Evolutionary conservation across 2,329 filamentous ascomycete genomes (phyloP).

Genomic region (Leptoxyphium fumago): DNA sequence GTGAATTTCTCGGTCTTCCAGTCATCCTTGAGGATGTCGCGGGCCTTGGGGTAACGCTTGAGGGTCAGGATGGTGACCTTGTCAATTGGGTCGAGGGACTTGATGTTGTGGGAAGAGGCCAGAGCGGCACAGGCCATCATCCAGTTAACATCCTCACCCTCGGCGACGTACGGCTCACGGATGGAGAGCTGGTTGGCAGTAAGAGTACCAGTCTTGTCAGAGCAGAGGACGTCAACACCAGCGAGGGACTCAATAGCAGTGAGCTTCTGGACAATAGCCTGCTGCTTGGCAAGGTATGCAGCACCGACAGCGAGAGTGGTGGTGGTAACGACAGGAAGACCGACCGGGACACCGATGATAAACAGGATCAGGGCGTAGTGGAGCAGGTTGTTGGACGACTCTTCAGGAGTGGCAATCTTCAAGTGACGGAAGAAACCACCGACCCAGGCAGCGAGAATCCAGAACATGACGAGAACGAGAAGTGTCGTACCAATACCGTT

Average conservation of each 20-base stretch:
- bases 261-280: constrained; percentile 67
- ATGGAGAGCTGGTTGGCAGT: constrained; percentile 63
- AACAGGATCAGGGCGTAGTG: constrained; percentile 56
- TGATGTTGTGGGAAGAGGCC: constrained; percentile 65
- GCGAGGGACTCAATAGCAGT: constrained; percentile 64
- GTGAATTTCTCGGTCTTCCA: constrained; percentile 68
- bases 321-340: constrained; percentile 65
- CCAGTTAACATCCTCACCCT: constrained; percentile 68
- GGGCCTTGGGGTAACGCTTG: constrained; percentile 61
- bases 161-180: constrained; percentile 61
- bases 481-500: constrained; percentile 63
- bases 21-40: constrained; percentile 58
- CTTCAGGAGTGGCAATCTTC: constrained; percentile 43
- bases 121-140: constrained; percentile 71
- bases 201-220: constrained; percentile 68
- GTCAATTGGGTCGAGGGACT: constrained; percentile 65
- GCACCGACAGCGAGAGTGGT: constrained; percentile 65
- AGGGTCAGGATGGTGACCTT: constrained; percentile 65
- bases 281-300: constrained; percentile 61
- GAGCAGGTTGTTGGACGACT: constrained; percentile 48
- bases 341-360: constrained; percentile 66
- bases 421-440: constrained; percentile 65
- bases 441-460: constrained; percentile 61
- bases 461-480: constrained; percentile 63
- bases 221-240: constrained; percentile 66